Base-by-base conservation (phyloP, 176 grass and related monocot species). In the Raddia guianensis region DNA sequence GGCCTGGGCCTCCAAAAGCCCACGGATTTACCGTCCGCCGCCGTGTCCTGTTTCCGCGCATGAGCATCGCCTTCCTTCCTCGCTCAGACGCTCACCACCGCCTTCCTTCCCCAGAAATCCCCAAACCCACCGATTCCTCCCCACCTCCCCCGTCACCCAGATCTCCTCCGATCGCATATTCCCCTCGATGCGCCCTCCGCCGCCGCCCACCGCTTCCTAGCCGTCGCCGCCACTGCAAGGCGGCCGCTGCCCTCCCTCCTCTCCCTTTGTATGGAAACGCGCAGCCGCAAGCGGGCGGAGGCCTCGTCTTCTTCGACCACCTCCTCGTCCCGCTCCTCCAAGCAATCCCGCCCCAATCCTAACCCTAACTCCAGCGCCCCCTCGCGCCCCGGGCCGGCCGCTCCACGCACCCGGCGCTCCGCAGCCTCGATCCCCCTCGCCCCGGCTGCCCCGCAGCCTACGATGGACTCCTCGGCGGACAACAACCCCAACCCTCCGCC, bases 211-310 rank as follows among this genome's bases (percentile, higher is more conserved):
- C 70, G 50, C 21, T 59, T 80, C 70, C 9, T 86, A 86, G 77
- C 61, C 48, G 34, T 8, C 65, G 47, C 8, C 67, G 9, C 34
- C 49, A 64, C 82, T 33, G 74, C 49, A 70, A 86, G 84, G 84
- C 70, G 77, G 84, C 62, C 69, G 62, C 70, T 37, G 70, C 51
- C n/a, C n/a, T n/a, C 79, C 46, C 63, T 62, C 68, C 64, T 15
- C 63, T 19, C 66, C 68, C 67, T 58, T 72, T 97, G 89, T 90
- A 97, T 97, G 94, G 94, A 97, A 97, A 97, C 94, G 66, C 94
- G 94, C 76, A 94, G 94, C 87, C 91, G 94, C 85, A 97, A 97
- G 91, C 94, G 91, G 82, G 91, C 94, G 80, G 89, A 90, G 70
- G 86, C 89, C 72, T 73, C 86, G 77, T 91, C 88, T 93, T 97